phyloP scores from a whole-genome alignment of 2,329 filamentous ascomycete species.

The Sclerotinia sclerotiorum region DNA sequence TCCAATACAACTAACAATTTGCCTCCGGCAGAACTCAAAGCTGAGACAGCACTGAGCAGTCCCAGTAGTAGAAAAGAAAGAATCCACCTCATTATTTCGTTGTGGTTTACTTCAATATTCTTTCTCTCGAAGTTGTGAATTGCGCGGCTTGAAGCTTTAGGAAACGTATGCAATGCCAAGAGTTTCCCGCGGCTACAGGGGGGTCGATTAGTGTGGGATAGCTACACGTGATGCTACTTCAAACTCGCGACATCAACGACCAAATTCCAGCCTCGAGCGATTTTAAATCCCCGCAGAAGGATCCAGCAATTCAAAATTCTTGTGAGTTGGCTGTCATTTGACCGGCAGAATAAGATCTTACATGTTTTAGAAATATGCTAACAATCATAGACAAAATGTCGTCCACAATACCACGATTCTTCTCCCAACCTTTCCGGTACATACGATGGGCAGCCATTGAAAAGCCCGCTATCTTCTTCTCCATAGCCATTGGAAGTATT shows the following conservation, averaged over 20 bases:
- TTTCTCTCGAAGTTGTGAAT: slow-evolving; percentile 21
- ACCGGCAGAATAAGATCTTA: background rate
- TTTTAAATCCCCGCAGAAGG: slow-evolving; percentile 2
- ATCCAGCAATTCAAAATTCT: slow-evolving; percentile 6
- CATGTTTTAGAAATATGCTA: slow-evolving; percentile 18
- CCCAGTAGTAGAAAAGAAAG: slow-evolving; percentile 68
- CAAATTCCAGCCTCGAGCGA: slow-evolving; percentile 19
- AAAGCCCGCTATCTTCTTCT: slow-evolving; percentile 90
- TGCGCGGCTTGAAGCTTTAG: slow-evolving; percentile 39
- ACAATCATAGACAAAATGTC: slow-evolving; percentile 54
- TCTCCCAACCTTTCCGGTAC: slow-evolving; percentile 79
- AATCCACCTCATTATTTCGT: slow-evolving; percentile 67
- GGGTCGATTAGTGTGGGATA: slow-evolving; percentile 21
- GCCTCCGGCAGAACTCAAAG: slow-evolving; percentile 75
- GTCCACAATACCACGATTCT: slow-evolving; percentile 71
- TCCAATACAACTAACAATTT: slow-evolving; percentile 85
- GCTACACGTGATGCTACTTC: slow-evolving; percentile 28
- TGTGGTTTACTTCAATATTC: slow-evolving; percentile 30
- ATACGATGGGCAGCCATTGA: slow-evolving; percentile 83
- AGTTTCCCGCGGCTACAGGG: slow-evolving; percentile 25
- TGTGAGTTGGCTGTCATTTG: background rate
- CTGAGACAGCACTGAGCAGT: slow-evolving; percentile 66
- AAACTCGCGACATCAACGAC: slow-evolving; percentile 28
- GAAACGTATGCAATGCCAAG: slow-evolving; percentile 43
- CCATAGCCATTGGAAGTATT: slow-evolving; percentile 67